A percentile compares a stretch with the other conserved stretches of the same genome.
phyloP scores from a whole-genome alignment of 768 basidiomycete genomes.

The Lentinula raphanica region DNA sequence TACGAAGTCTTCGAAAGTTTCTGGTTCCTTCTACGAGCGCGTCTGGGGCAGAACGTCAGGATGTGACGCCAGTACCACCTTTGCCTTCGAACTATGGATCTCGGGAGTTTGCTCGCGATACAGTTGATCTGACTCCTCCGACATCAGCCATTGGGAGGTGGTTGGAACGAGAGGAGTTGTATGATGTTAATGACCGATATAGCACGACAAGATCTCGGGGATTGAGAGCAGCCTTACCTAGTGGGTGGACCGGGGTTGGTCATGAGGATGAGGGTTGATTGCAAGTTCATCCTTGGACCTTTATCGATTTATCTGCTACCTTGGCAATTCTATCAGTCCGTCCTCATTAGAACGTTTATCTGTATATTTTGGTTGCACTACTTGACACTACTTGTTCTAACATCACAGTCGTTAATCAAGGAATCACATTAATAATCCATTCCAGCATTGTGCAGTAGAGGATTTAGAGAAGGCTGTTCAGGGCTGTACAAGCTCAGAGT shows the following conservation, averaged over 20 bases:
- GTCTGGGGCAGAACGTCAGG: neutral
- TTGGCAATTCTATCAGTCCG: neutral
- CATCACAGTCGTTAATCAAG: neutral
- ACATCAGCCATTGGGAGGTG: constrained; percentile 17
- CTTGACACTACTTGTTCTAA: neutral
- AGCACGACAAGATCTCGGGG: neutral
- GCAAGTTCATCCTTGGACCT: no score
- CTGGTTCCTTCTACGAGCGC: neutral
- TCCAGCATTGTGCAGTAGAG: no score
- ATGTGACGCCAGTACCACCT: neutral
- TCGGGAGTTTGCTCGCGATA: neutral
- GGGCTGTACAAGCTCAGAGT: no score
- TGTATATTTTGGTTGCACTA: neutral
- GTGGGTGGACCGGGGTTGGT: neutral
- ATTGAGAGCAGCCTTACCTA: neutral
- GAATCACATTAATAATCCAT: no score
- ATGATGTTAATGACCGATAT: constrained; percentile 3
- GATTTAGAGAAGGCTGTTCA: no score
- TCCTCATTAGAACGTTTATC: neutral
- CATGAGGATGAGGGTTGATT: neutral
- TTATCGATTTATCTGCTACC: neutral
- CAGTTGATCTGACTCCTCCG: neutral
- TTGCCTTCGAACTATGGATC: neutral
- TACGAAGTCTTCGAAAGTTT: neutral
- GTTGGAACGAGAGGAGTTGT: constrained; percentile 2